Conservation (phyloP, 768 basidiomycete genomes). For the Mycena floridula region DNA sequence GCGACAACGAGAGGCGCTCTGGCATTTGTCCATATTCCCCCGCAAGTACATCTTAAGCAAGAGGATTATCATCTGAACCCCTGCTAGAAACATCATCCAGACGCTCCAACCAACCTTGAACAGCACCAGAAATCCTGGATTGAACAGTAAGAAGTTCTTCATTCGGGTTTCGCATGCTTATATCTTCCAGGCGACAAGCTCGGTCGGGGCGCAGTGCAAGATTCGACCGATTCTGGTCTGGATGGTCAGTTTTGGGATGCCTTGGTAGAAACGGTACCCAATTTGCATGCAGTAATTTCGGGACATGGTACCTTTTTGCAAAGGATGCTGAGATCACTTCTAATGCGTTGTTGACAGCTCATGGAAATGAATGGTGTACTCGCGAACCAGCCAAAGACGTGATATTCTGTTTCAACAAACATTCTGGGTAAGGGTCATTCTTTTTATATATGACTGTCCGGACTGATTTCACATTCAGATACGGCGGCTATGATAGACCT, state of each 20-base stretch:
- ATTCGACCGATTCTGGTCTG: constrained; percentile 35
- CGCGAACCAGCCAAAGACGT: constrained; percentile 14
- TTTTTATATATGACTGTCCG: neutral
- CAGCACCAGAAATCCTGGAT: constrained; percentile 31
- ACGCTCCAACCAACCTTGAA: constrained; percentile 29
- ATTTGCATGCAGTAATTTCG: constrained; percentile 61
- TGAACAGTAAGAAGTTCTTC: constrained; percentile 28
- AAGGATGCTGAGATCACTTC: neutral
- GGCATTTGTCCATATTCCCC: constrained; percentile 74
- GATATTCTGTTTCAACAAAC: constrained; percentile 24
- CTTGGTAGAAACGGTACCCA: constrained; percentile 50
- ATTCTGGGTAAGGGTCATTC: constrained; percentile 14
- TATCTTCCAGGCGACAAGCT: constrained; percentile 41
- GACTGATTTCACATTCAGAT: neutral
- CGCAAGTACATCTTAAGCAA: constrained; percentile 30
- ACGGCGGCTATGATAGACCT: neutral
- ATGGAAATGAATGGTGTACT: constrained; percentile 26
- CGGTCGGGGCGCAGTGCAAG: constrained; percentile 54
- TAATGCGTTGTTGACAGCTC: constrained; percentile 9
- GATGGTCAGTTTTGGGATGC: constrained; percentile 62
- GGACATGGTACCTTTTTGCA: constrained; percentile 50
- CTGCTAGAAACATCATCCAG: constrained; percentile 28
- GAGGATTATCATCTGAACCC: neutral
- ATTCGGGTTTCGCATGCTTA: neutral
- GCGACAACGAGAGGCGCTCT: constrained; percentile 46